Base-by-base conservation (phyloP, 2,329 filamentous ascomycete species). In the Colletotrichum tropicale region DNA sequence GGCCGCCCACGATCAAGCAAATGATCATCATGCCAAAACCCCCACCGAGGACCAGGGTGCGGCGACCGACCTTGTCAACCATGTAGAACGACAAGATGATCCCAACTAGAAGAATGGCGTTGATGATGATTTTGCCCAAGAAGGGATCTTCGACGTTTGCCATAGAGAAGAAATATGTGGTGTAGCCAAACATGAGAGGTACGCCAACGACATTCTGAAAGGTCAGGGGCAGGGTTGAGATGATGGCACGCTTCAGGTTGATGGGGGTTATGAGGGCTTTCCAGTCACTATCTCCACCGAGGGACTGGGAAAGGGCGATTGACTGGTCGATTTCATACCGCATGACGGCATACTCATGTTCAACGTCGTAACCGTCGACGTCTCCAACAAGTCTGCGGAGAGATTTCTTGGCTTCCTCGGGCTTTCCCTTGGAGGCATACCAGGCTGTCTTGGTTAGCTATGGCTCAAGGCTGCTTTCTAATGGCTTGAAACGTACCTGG, bases 121-220 rank as follows among this genome's bases (percentile, higher is more conserved):
- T 28, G 8, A 73, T 78, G 13, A 80, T 58, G 10, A 80, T 70
- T 24, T 77, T 80, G 6, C 78, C 78, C 5, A 79, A 68, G 65
- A 80, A 80, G 10, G 79, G 79, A 30, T 80, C 78, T 1, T 72
- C 61, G 4, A 80, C 73, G 8, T 76, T 76, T 8, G 79, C 78
- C 3, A 79, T 75, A n/a, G 76, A 55, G 66, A 80, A 80, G 58
- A 80, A 80, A 28, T 80, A 80, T 21, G 76, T 79, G 3, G 78
- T 78, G 30, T 80, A 80, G 16, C 77, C 77, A 43, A 79, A 80
- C 58, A 80, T 78, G 4, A 80, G 72, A 1, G 79, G 79, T 3
- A 80, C 77, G 8, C 79, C 79, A 2, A 80, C 77, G 24, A 79
- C 66, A 24, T 79, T 78, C 26, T 80, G 79, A 12, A 76, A 78